These are phyloP conservation scores for Dactylellina leptospora DNA, from an alignment of 2,329 filamentous ascomycete genomes.

Conservation along the genomic window DNA sequence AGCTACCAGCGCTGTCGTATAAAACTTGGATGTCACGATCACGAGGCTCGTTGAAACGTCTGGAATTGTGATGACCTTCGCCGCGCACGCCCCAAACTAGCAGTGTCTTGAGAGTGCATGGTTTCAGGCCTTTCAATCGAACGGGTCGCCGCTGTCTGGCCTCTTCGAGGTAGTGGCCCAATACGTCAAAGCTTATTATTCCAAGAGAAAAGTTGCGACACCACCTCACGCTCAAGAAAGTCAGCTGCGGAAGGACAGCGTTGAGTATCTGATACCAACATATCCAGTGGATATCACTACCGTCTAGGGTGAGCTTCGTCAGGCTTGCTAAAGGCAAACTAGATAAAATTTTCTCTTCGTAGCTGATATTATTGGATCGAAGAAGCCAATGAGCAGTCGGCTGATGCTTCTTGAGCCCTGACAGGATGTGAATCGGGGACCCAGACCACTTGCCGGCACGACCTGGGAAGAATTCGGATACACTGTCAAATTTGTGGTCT, in stretches of 20 bases:
- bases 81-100: conserved; percentile 47
- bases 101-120: conserved; percentile 41
- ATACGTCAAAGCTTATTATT: conserved; percentile 35
- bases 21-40: conserved; percentile 46
- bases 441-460: conserved; percentile 44
- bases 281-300: conserved; percentile 48
- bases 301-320: conserved; percentile 46
- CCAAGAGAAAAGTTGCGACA: conserved; percentile 47
- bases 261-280: conserved; percentile 46
- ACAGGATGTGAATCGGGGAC: conserved; percentile 46
- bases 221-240: conserved; percentile 46
- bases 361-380: conserved; percentile 19
- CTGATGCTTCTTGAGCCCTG: conserved; percentile 44
- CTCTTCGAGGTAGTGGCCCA: conserved; percentile 40
- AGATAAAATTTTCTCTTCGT: conserved; percentile 43
- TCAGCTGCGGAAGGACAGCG: conserved; percentile 36
- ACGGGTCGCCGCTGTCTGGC: conserved; percentile 30
- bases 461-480: conserved; percentile 34
- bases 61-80: conserved; percentile 31
- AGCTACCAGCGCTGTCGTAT: conserved; percentile 46
- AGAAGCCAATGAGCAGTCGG: conserved; percentile 43
- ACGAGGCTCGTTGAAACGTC: conserved; percentile 43
- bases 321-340: conserved; percentile 39
- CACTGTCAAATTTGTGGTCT: conserved; percentile 46
- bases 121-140: neutral